phyloP scores from a whole-genome alignment of 768 basidiomycete species.

The Boletus rubroflammeus region DNA sequence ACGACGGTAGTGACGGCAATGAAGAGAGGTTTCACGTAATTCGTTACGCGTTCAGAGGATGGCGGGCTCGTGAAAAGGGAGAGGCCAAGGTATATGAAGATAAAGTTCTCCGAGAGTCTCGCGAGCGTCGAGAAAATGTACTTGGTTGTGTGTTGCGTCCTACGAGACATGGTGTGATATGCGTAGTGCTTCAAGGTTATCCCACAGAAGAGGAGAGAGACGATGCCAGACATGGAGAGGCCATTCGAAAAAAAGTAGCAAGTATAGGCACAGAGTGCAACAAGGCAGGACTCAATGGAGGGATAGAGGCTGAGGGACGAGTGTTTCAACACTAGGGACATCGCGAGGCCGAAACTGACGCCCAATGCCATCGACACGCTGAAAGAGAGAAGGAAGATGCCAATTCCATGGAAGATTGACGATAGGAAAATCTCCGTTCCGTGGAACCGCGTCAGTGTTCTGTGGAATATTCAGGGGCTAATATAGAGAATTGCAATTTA shows the following conservation, averaged over 20 bases:
- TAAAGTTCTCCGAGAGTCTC: constrained; percentile 96
- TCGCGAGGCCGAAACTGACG: constrained; percentile 84
- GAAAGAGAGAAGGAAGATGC: constrained; percentile 96
- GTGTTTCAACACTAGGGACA: constrained; percentile 92
- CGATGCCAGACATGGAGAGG: constrained; percentile 91
- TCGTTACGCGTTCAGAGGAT: constrained; percentile 68
- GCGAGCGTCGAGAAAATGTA: constrained; percentile 95
- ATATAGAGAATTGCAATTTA: not conserved
- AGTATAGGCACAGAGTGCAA: constrained; percentile 91
- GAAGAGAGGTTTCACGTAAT: constrained; percentile 93
- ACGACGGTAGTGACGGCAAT: constrained; percentile 88
- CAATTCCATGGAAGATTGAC: constrained; percentile 93
- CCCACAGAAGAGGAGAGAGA: constrained; percentile 96
- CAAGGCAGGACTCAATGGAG: constrained; percentile 96
- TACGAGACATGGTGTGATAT: constrained; percentile 98
- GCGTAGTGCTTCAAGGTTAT: constrained; percentile 99
- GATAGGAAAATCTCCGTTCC: constrained; percentile 81
- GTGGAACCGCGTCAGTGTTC: constrained; percentile 90
- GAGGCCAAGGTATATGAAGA: constrained; percentile 98
- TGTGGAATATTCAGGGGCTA: constrained; percentile 30
- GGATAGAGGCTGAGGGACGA: constrained; percentile 83
- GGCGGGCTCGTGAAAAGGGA: constrained; percentile 92
- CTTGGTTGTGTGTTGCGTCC: constrained; percentile 90
- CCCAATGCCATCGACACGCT: constrained; percentile 93
- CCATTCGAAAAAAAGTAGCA: constrained; percentile 99